Evolutionary conservation across 2,329 filamentous ascomycete genomes (phyloP), one percentile per base, ranked within the genome.

Genomic region (Nannizziopsis arthrosporioides): DNA sequence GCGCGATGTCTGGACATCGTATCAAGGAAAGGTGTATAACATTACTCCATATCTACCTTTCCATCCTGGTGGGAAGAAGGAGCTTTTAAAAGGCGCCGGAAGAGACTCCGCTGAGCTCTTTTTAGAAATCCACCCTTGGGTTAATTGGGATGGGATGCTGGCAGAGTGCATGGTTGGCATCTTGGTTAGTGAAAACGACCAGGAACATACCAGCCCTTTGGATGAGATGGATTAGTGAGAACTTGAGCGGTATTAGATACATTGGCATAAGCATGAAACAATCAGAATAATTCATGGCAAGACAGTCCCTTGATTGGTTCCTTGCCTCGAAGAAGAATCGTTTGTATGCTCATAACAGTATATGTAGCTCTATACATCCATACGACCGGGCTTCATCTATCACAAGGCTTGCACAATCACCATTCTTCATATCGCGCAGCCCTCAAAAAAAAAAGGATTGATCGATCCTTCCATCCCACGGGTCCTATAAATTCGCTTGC

Each of bases 11-110:
- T 98, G 92, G 92, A 93, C 84, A 51, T 85, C 80, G 1, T 82
- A 94, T 52, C 83, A 86, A 51, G 89, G 90, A 1, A 84, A 85
- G 59, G 90, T 96, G 22, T 98, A 96, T 68, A 96, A 96, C 60
- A 82, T 98, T 50, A 83, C 82, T 0, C 87, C 90, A 0, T 98
- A 96, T 62, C 63, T 88, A 32, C 81, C 84, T 1, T 98, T 88
- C 62, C 92, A 98, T 63, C 92, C 92, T 0, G 92, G 92, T 17
- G 92, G 72, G 3, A 70, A 73, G 55, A 68, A 73, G 18, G 80
- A 84, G 59, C 69, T 80, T 65, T 72, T 82, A 41, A 70, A 75
- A 22, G 73, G 74, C n/a, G 79, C 78, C 0, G 81, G 81, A 1
- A 73, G 81, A 55, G 82, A 94, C 57, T 78, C 75, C 1, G 73